A percentile compares a stretch with the other conserved stretches of the same genome.
Evolutionary conservation across 169 alveolate genomes (phyloP).

Genomic region (Pseudocohnilembus persalinus): DNA sequence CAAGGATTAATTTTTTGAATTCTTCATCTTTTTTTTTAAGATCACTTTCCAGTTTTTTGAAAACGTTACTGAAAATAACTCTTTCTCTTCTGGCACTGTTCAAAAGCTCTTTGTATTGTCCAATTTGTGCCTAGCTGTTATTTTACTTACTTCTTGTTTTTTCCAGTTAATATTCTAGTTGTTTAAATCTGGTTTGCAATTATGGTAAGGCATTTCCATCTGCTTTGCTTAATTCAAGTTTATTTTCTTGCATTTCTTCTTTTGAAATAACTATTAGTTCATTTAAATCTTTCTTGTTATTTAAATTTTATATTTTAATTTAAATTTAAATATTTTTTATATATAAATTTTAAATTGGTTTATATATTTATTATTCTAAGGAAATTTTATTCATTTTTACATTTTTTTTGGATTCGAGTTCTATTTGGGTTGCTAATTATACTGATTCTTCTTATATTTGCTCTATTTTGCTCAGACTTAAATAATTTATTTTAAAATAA

Average conservation of each 20-base stretch:
- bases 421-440: not conserved
- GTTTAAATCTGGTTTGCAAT: not conserved
- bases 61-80: slow-evolving; percentile 46
- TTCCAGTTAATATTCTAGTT: slow-evolving; percentile 34
- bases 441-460: slow-evolving; percentile 6
- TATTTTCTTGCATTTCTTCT: slow-evolving; percentile 1
- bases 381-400: slow-evolving; percentile 9
- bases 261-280: not conserved
- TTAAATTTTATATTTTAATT: not conserved
- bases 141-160: slow-evolving; percentile 39
- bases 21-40: slow-evolving; percentile 45
- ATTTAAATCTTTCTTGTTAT: slow-evolving; percentile 15
- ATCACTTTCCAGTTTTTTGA: slow-evolving; percentile 45
- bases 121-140: slow-evolving; percentile 40
- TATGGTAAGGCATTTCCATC: slow-evolving; percentile 25
- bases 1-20: slow-evolving; percentile 21
- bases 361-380: not conserved
- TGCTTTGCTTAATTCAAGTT: not conserved
- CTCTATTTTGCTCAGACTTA: slow-evolving; percentile 9
- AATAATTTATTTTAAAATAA: not conserved
- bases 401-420: slow-evolving; percentile 12
- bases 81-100: slow-evolving; percentile 47
- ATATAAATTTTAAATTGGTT: not conserved
- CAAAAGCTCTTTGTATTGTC: slow-evolving; percentile 30
- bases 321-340: not conserved